A percentile compares a stretch with the other conserved stretches of the same genome.
phyloP scores from a whole-genome alignment of 2,329 filamentous ascomycete genomes.

The Hypoxylon sp. region DNA sequence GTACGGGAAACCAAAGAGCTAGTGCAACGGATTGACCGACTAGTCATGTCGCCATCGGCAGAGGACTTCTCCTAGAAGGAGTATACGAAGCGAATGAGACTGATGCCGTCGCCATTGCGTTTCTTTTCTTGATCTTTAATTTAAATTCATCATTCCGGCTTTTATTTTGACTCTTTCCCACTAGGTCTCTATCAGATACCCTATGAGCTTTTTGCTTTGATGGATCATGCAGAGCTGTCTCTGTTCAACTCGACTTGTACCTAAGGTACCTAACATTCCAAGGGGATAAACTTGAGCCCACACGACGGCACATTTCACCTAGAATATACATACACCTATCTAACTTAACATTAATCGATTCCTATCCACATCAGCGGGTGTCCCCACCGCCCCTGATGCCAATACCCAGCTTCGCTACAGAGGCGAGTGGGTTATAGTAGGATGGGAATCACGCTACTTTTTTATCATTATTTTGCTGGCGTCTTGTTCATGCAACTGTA shows the following conservation, averaged over 20 bases:
- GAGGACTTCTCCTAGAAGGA: conserved; percentile 62
- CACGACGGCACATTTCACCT: conserved; percentile 13
- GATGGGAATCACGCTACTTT: conserved; percentile 16
- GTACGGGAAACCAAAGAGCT: conserved; percentile 85
- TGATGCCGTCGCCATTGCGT: conserved; percentile 39
- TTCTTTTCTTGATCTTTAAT: conserved; percentile 39
- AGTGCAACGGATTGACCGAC: conserved; percentile 61
- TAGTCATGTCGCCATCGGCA: conserved; percentile 53
- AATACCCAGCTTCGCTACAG: neutral
- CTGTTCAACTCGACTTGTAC: conserved; percentile 29
- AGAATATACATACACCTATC: conserved; percentile 24
- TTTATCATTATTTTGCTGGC: conserved; percentile 10
- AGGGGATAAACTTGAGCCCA: conserved; percentile 15
- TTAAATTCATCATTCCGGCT: conserved; percentile 8
- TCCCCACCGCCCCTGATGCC: neutral
- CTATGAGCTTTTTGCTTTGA: conserved; percentile 33
- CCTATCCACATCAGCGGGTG: neutral
- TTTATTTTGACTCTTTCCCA: conserved; percentile 20
- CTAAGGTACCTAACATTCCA: conserved; percentile 23
- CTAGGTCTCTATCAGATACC: conserved; percentile 41
- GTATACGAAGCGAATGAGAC: conserved; percentile 30
- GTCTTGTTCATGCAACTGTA: conserved; percentile 18
- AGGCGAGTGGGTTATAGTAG: conserved; percentile 2
- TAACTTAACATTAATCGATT: conserved; percentile 31
- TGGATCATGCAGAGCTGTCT: conserved; percentile 21